Conservation (phyloP, 208 protist genomes). For the Leishmania tarentolae region DNA sequence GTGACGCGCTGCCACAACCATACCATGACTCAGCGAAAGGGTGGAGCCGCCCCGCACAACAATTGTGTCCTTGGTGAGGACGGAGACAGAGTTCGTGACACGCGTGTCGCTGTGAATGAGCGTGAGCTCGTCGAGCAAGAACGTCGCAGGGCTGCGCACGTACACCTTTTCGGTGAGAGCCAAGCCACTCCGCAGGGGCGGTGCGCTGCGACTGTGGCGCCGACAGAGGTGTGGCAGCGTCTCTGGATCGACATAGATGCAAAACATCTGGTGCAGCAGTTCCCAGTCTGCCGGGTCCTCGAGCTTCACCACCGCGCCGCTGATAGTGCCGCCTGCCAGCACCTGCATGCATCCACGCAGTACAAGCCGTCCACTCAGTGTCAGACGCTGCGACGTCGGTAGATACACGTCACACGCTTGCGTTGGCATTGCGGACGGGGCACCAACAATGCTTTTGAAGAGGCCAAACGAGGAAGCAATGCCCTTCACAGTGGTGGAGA, state of each 20-base stretch:
- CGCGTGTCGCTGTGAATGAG: slow-evolving; percentile 35
- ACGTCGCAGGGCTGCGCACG: slow-evolving; percentile 26
- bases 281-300: slow-evolving; percentile 34
- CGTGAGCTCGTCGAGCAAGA: slow-evolving; percentile 48
- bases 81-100: slow-evolving; percentile 20
- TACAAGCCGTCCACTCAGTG: slow-evolving; percentile 46
- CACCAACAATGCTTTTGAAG: neutral
- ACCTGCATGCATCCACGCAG: slow-evolving; percentile 49
- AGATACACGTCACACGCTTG: slow-evolving; percentile 33
- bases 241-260: slow-evolving; percentile 1
- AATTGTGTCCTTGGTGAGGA: slow-evolving; percentile 18
- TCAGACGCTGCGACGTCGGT: slow-evolving; percentile 43
- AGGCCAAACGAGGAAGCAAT: neutral
- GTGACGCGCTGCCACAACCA: slow-evolving; percentile 15
- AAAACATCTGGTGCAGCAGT: slow-evolving; percentile 28
- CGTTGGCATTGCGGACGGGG: neutral
- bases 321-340: slow-evolving; percentile 46
- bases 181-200: slow-evolving; percentile 33
- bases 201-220: neutral
- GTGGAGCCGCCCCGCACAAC: slow-evolving; percentile 19
- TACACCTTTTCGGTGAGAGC: slow-evolving; percentile 45
- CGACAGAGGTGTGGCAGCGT: slow-evolving; percentile 33
- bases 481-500: neutral
- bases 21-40: slow-evolving; percentile 15
- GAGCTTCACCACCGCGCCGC: slow-evolving; percentile 38